Evolutionary conservation across 495 filamentous ascomycete species (phyloP).

Genomic region (Penicillium tannophilum): DNA sequence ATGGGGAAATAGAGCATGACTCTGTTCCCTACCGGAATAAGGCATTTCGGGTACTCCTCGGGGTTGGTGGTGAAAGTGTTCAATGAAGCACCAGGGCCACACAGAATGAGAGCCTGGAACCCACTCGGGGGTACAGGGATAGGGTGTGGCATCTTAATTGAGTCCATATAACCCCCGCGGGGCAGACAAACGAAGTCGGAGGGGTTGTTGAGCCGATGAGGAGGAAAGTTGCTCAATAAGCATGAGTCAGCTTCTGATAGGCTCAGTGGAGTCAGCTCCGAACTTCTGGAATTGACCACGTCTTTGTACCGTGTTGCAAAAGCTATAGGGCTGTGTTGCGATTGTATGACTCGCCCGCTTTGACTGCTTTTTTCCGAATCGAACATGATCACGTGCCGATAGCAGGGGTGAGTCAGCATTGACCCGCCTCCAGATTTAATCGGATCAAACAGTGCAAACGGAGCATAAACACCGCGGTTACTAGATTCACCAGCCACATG

Average conservation of each 20-base stretch:
- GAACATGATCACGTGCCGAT: conserved; percentile 25
- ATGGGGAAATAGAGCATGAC: conserved; percentile 96
- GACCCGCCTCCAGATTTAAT: conserved; percentile 24
- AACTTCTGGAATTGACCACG: too few relatives aligned
- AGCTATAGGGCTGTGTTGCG: not conserved
- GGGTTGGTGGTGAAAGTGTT: conserved; percentile 90
- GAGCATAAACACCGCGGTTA: conserved; percentile 23
- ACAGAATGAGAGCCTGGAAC: conserved; percentile 92
- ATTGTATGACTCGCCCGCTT: conserved; percentile 3
- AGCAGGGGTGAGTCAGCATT: conserved; percentile 14
- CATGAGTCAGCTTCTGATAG: not conserved
- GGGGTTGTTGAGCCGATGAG: not conserved
- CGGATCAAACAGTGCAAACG: conserved; percentile 15
- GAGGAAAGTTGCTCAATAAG: not conserved
- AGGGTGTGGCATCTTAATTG: conserved; percentile 17
- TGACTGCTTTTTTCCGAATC: conserved; percentile 7
- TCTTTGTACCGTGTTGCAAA: not conserved
- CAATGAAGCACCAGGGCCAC: conserved; percentile 79
- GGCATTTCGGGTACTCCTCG: conserved; percentile 74
- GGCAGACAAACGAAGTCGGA: conserved; percentile 9
- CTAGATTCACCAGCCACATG: conserved; percentile 49
- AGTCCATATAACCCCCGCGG: conserved; percentile 10
- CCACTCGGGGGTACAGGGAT: conserved; percentile 71
- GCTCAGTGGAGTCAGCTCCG: too few relatives aligned
- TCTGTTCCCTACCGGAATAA: conserved; percentile 89